Percentiles rank a stretch among this genome's conserved stretches.
Evolutionary conservation across 139 green algal genomes (phyloP).

Genomic region (Yamagishiella unicocca): DNA sequence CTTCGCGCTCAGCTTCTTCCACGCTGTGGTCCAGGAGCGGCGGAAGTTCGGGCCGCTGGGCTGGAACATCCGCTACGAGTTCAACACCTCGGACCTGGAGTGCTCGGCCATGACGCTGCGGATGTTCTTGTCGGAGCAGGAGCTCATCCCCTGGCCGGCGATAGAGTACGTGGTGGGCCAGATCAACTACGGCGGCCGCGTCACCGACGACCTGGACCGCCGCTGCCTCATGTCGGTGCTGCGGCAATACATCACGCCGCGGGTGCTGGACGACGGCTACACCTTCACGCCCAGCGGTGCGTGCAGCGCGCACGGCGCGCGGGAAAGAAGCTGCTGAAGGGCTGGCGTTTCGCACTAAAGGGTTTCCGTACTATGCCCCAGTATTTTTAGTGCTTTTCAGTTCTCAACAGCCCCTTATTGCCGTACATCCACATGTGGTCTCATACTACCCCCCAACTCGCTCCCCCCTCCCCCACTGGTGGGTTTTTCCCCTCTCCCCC

Average conservation of each 20-base stretch:
- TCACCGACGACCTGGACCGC: constrained; percentile 91
- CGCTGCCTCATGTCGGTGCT: constrained; percentile 84
- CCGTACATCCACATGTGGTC: too few species aligned
- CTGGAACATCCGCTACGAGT: constrained; percentile 93
- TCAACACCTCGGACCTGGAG: constrained; percentile 89
- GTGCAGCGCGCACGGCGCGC: too few species aligned
- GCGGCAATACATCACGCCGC: constrained; percentile 76
- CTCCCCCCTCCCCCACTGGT: too few species aligned
- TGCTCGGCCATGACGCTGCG: constrained; percentile 80
- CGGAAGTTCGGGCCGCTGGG: constrained; percentile 91
- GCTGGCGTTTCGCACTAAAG: too few species aligned
- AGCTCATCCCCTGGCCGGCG: constrained; percentile 83
- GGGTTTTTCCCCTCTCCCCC: too few species aligned
- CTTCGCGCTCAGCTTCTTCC: constrained; percentile 84
- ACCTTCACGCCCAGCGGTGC: constrained; percentile 69
- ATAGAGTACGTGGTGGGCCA: constrained; percentile 88
- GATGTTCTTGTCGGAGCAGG: constrained; percentile 82
- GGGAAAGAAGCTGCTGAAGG: too few species aligned
- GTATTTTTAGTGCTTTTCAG: too few species aligned
- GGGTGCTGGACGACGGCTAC: constrained; percentile 74
- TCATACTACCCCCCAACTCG: too few species aligned
- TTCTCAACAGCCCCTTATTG: too few species aligned
- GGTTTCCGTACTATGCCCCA: too few species aligned
- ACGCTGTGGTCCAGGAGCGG: constrained; percentile 87
- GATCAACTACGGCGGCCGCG: constrained; percentile 93